A percentile compares a stretch with the other conserved stretches of the same genome.
Conservation (phyloP, 805 yeast genomes). For the Candida rishiriensis region DNA sequence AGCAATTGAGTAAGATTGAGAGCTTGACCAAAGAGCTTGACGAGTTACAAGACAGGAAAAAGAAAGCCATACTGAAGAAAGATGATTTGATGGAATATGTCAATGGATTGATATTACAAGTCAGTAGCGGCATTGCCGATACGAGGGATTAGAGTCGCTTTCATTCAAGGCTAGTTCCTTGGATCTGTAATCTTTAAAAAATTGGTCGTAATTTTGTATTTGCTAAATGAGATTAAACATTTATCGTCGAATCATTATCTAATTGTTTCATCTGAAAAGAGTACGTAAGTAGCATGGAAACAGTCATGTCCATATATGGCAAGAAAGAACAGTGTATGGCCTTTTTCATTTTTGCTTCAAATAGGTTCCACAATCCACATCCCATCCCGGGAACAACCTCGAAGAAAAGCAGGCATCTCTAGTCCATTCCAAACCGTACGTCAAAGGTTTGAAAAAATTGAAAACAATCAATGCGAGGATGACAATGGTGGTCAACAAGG, state of each 20-base stretch:
- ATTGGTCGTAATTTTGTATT: too few species aligned
- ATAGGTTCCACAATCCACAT: constrained; percentile 15
- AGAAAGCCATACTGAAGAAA: constrained; percentile 55
- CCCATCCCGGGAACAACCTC: constrained; percentile 37
- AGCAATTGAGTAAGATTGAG: constrained; percentile 63
- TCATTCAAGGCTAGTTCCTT: background rate
- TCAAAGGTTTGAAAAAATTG: constrained; percentile 34
- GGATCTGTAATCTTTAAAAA: too few species aligned
- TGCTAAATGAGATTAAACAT: too few species aligned
- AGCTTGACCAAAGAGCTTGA: constrained; percentile 58
- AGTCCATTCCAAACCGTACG: constrained; percentile 46
- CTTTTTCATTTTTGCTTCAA: too few species aligned
- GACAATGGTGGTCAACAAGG: constrained; percentile 18
- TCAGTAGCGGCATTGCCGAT: constrained; percentile 51
- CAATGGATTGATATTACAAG: constrained; percentile 58
- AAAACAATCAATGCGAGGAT: constrained; percentile 26
- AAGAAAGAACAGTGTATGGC: too few species aligned
- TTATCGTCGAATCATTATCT: too few species aligned
- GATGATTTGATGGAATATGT: constrained; percentile 58
- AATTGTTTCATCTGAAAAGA: too few species aligned
- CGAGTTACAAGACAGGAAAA: constrained; percentile 54
- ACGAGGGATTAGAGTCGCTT: constrained; percentile 27
- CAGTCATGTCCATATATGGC: too few species aligned
- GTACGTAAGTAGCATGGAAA: too few species aligned
- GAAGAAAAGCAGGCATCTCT: constrained; percentile 33